phyloP scores from a whole-genome alignment of 2,329 filamentous ascomycete genomes.

The Ophiobolus disseminans region DNA sequence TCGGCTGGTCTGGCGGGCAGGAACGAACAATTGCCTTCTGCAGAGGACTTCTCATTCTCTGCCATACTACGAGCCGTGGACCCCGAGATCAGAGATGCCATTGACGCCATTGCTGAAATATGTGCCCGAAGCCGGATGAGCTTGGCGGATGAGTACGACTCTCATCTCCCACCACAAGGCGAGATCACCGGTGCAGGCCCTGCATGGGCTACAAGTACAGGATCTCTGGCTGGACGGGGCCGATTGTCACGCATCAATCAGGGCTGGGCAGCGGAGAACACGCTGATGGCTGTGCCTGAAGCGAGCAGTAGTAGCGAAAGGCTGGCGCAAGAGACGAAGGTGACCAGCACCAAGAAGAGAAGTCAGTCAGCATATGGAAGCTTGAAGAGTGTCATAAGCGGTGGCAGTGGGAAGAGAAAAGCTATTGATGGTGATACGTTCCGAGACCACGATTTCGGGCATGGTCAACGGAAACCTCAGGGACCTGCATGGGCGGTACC shows the following conservation, averaged over 20 bases:
- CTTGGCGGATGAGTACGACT: conserved; percentile 67
- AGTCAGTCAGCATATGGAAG: conserved; percentile 49
- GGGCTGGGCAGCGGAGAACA: conserved; percentile 48
- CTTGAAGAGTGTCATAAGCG: conserved; percentile 49
- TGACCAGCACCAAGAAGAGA: conserved; percentile 34
- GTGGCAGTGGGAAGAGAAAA: conserved; percentile 40
- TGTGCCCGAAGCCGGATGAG: conserved; percentile 67
- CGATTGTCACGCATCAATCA: conserved; percentile 40
- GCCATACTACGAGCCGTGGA: conserved; percentile 64
- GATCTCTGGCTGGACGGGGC: conserved; percentile 38
- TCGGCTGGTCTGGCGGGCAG: conserved; percentile 39
- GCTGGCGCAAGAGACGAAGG: conserved; percentile 40
- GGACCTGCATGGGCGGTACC: conserved; percentile 40
- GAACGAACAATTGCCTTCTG: conserved; percentile 50
- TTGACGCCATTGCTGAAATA: conserved; percentile 69
- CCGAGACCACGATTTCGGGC: conserved; percentile 23
- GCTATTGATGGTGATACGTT: conserved; percentile 28
- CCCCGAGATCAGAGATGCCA: conserved; percentile 63
- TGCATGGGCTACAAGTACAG: conserved; percentile 39
- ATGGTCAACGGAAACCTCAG: conserved; percentile 15
- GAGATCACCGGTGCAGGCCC: conserved; percentile 55
- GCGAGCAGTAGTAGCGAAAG: conserved; percentile 55
- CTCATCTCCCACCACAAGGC: conserved; percentile 67
- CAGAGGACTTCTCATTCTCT: conserved; percentile 63
- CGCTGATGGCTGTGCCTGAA: conserved; percentile 56